Evolutionary conservation across 2,329 filamentous ascomycete genomes (phyloP).

Genomic region (Penicillium sp.): DNA sequence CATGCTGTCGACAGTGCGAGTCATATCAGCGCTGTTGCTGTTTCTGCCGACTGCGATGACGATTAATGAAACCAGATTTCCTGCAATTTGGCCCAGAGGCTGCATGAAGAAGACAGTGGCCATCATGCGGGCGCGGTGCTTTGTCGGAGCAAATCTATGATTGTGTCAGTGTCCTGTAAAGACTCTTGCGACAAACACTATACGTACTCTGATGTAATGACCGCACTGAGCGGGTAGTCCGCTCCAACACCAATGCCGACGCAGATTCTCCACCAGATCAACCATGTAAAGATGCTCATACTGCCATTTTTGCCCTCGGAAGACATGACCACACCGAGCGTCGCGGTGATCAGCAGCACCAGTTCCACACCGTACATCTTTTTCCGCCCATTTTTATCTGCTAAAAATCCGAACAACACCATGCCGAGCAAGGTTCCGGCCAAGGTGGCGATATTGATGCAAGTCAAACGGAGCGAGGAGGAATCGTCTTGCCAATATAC

Average conservation of each 20-base stretch:
- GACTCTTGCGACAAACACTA: neutral
- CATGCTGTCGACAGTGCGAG: constrained; percentile 56
- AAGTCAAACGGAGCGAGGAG: constrained; percentile 35
- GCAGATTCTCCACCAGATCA: constrained; percentile 50
- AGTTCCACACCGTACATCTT: constrained; percentile 54
- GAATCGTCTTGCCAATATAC: constrained; percentile 48
- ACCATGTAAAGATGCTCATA: constrained; percentile 47
- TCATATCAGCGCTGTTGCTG: constrained; percentile 29
- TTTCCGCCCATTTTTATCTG: constrained; percentile 50
- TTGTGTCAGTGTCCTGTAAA: neutral
- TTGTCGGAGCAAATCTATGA: constrained; percentile 52
- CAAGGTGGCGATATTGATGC: constrained; percentile 49
- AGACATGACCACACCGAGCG: constrained; percentile 48
- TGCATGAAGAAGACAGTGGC: constrained; percentile 69
- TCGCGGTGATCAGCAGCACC: constrained; percentile 48
- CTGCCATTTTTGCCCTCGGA: constrained; percentile 44
- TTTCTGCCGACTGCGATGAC: constrained; percentile 35
- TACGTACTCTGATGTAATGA: constrained; percentile 66
- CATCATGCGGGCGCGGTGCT: constrained; percentile 66
- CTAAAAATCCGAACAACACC: constrained; percentile 48
- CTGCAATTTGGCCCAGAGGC: constrained; percentile 64
- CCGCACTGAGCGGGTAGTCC: constrained; percentile 66
- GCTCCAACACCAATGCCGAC: constrained; percentile 61
- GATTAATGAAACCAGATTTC: constrained; percentile 60
- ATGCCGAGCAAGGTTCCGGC: constrained; percentile 50